Evolutionary conservation across 768 basidiomycete species (phyloP), one percentile per base, ranked within the genome.

Genomic region (Cystofilobasidium ferigula): DNA sequence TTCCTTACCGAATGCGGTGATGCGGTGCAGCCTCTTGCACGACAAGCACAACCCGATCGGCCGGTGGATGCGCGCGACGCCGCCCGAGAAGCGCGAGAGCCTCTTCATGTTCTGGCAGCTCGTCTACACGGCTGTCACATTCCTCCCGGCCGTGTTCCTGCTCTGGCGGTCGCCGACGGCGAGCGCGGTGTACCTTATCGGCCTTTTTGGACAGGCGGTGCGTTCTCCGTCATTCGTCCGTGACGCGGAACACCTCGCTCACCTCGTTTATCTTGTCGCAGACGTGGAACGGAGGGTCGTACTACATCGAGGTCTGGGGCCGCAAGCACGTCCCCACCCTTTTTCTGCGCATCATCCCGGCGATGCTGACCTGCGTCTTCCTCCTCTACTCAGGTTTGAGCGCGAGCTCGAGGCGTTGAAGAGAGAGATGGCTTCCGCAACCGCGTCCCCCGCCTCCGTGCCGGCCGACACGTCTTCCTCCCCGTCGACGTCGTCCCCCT

Each of bases 81-180:
- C 48, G 43, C 61, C 67, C 32, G 67, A 62, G 56, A 68, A 62
- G 45, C 40, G 67, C 13, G 67, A 68, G 32, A 38, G 61, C 9
- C 61, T 68, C 3, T 68, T 68, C 57, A 68, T 68, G 67, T 63
- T 68, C 57, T 62, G 61, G 61, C 67, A 68, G 38, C 61, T 68
- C 12, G 67, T 68, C 56, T 68, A 68, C 45, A 68, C 67, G 34
- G 16, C 59, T 35, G 62, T 68, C 47, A 42, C 36, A 26, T 68
- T 68, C 53, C 28, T 42, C 40, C 67, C 67, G 0, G 47, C 67
- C n/a, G 57, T 63, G 43, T 59, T 62, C 40, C 18, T 48, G 24
- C 48, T 62, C 14, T 61, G 66, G 40, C 30, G 32, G 42, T 43
- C 57, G 1, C 51, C 51, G 8, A 18, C 51, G 13, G 48, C 48